Evolutionary conservation across 129 eudicot species (phyloP).

Genomic region (Saussurea involucrata): DNA sequence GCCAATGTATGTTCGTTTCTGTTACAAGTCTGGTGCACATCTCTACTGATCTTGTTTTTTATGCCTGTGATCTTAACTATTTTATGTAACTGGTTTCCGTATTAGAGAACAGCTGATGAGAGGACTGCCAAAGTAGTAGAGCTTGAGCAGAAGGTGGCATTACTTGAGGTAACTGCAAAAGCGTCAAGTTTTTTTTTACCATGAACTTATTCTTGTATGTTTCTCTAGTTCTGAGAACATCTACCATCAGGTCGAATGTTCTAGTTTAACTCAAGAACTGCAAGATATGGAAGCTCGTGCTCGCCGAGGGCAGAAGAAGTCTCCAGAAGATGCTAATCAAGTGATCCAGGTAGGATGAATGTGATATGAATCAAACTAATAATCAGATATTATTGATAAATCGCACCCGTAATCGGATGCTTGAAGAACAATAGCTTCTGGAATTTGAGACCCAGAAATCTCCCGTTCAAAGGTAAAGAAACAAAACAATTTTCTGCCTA

Average conservation of each 20-base stretch:
- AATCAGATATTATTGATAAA: no score
- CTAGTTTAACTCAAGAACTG: slow-evolving; percentile 92
- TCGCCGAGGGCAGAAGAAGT: slow-evolving; percentile 88
- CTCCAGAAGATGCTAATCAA: slow-evolving; percentile 95
- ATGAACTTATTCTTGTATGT: not conserved
- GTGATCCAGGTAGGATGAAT: slow-evolving; percentile 62
- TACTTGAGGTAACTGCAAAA: slow-evolving; percentile 74
- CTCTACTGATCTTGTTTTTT: not conserved
- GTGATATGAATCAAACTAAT: no score
- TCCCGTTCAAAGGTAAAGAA: no score
- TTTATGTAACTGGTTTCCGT: slow-evolving; percentile 15
- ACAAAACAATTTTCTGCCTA: no score
- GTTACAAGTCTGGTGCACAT: not conserved
- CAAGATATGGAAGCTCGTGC: slow-evolving; percentile 93
- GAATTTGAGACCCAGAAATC: no score
- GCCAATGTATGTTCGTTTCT: not conserved
- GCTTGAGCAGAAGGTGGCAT: slow-evolving; percentile 95
- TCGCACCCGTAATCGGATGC: no score
- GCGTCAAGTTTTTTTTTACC: slow-evolving; percentile 5
- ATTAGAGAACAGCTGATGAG: slow-evolving; percentile 91
- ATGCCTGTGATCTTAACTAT: slow-evolving; percentile 1
- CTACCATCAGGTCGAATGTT: slow-evolving; percentile 74
- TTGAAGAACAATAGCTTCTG: no score
- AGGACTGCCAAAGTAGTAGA: slow-evolving; percentile 83
- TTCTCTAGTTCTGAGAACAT: slow-evolving; percentile 8